A percentile compares a stretch with the other conserved stretches of the same genome.
Conservation (phyloP, 2,329 filamentous ascomycete genomes). For the Diaporthe sp. region DNA sequence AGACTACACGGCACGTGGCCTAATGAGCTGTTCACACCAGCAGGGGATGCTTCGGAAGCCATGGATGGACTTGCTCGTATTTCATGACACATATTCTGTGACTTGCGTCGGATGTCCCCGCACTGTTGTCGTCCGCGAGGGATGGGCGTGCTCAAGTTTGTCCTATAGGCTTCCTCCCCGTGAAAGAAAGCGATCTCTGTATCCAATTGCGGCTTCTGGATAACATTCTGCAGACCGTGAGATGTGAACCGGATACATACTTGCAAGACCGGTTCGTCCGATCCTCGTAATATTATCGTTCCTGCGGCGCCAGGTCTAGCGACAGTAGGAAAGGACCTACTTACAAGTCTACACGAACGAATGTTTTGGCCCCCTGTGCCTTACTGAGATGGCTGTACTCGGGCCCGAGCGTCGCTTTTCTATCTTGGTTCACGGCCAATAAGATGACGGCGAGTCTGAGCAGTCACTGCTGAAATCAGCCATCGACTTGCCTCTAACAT, state of each 20-base stretch:
- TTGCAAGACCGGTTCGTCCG: neutral
- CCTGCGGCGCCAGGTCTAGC: neutral
- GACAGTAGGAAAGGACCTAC: neutral
- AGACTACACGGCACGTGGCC: neutral
- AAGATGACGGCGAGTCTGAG: neutral
- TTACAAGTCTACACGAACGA: neutral
- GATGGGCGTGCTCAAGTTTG: neutral
- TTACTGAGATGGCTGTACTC: neutral
- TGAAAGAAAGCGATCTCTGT: too few species aligned
- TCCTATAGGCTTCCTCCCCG: constrained; percentile 16
- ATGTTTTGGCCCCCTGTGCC: neutral
- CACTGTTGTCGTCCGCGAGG: neutral
- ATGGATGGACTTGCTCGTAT: neutral
- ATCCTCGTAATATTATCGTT: neutral
- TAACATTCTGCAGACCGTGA: neutral
- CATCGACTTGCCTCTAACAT: neutral
- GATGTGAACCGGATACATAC: neutral
- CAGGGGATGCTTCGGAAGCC: neutral
- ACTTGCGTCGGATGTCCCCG: constrained; percentile 16
- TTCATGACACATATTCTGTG: neutral
- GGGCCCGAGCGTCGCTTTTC: neutral
- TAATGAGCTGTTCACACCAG: constrained; percentile 14
- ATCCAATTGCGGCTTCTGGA: neutral
- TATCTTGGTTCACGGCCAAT: neutral
- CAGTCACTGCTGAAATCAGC: neutral